These are phyloP conservation scores for Musa acuminata DNA, from an alignment of 176 grass and related monocot genomes.

Conservation along the genomic window DNA sequence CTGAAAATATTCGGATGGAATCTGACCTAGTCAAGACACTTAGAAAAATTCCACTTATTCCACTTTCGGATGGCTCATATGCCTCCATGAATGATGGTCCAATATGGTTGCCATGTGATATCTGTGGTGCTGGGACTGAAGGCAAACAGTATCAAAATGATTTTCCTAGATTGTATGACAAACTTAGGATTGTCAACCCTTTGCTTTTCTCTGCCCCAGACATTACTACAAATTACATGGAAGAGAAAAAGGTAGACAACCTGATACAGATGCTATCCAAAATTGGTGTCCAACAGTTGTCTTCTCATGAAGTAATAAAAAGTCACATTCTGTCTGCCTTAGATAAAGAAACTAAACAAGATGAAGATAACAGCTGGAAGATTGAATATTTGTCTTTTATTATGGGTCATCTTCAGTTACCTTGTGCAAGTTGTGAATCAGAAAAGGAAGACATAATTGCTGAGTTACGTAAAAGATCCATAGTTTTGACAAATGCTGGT, in stretches of 20 bases:
- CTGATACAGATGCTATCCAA: constrained; percentile 61
- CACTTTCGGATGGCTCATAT: constrained; percentile 82
- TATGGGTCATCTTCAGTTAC: constrained; percentile 77
- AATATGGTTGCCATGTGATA: constrained; percentile 85
- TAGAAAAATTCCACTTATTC: constrained; percentile 71
- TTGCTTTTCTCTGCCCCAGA: constrained; percentile 42
- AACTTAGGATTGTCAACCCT: constrained; percentile 59
- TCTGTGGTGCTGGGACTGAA: constrained; percentile 39
- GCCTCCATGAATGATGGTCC: constrained; percentile 65
- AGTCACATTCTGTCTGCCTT: constrained; percentile 66
- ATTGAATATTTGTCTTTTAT: constrained; percentile 73
- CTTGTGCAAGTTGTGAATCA: constrained; percentile 59
- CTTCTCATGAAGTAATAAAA: constrained; percentile 85
- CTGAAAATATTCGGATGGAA: constrained; percentile 35
- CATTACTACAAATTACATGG: constrained; percentile 38
- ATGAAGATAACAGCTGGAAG: constrained; percentile 33
- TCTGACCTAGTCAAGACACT: constrained; percentile 48
- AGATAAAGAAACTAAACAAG: constrained; percentile 23
- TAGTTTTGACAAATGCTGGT: constrained; percentile 80
- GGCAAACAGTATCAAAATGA: constrained; percentile 41
- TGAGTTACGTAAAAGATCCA: constrained; percentile 49
- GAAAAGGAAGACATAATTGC: constrained; percentile 66
- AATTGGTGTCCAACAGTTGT: constrained; percentile 70
- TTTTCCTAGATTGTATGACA: constrained; percentile 60
- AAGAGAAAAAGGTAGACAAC: constrained; percentile 54